phyloP scores from a whole-genome alignment of 441 rosid species.

The Lepidium campestre region DNA sequence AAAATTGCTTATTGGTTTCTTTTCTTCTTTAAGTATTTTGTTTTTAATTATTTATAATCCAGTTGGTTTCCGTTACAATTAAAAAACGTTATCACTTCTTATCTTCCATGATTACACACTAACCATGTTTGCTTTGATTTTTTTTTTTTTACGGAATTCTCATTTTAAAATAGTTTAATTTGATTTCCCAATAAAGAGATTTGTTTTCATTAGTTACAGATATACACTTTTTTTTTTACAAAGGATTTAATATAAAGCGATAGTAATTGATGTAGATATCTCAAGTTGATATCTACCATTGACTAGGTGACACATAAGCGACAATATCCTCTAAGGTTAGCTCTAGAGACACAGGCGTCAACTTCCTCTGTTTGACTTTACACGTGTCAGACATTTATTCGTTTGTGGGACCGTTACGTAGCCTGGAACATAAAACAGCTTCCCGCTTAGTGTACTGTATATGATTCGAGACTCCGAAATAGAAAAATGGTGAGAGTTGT shows the following conservation, averaged over 20 bases:
- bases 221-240: background rate
- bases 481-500: too few species aligned
- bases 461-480: too few species aligned
- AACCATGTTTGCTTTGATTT: background rate
- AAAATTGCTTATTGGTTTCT: background rate
- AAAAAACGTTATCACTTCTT: background rate
- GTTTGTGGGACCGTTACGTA: background rate
- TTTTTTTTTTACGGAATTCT: too few species aligned
- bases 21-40: background rate
- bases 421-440: background rate
- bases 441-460: background rate
- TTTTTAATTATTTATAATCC: background rate
- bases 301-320: slow-evolving; percentile 5
- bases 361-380: background rate
- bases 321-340: background rate
- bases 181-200: background rate
- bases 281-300: background rate
- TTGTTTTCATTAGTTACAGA: background rate
- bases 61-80: background rate
- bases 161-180: too few species aligned
- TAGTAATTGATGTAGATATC: background rate
- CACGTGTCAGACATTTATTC: slow-evolving; percentile 11
- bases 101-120: background rate
- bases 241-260: too few species aligned
- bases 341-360: background rate